Conservation (phyloP, 345 rosid genomes). For the Lumnitzera racemosa region DNA sequence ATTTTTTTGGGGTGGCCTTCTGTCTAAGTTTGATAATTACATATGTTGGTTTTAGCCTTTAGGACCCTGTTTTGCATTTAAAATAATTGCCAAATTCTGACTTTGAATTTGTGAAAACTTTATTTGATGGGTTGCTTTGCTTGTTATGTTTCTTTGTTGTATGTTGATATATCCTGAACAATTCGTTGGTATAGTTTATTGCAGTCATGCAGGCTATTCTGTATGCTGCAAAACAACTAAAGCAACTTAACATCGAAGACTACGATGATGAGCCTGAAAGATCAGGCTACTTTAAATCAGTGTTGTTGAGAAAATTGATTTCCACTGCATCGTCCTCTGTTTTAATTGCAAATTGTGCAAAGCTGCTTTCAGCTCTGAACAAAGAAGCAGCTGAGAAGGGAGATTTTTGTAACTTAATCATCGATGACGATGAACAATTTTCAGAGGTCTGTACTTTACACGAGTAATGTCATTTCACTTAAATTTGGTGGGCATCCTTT, state of each 20-base stretch:
- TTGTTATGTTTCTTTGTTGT: constrained; percentile 3
- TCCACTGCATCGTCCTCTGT: constrained; percentile 58
- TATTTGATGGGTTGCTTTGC: neutral
- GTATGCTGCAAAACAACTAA: constrained; percentile 68
- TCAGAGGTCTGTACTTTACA: constrained; percentile 44
- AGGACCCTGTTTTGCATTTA: too few relatives aligned
- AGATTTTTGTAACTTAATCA: constrained; percentile 51
- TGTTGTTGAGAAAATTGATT: constrained; percentile 56
- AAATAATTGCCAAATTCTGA: too few relatives aligned
- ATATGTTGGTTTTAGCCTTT: too few relatives aligned
- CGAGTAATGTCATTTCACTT: too few relatives aligned
- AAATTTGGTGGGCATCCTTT: too few relatives aligned
- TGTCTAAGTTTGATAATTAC: too few relatives aligned
- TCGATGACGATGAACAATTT: constrained; percentile 49
- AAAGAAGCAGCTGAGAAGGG: constrained; percentile 79
- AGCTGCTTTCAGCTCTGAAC: constrained; percentile 55
- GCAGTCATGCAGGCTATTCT: constrained; percentile 79
- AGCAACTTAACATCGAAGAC: constrained; percentile 44
- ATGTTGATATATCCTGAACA: constrained; percentile 21
- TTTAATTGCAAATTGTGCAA: constrained; percentile 57
- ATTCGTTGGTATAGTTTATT: constrained; percentile 58
- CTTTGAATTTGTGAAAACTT: too few relatives aligned
- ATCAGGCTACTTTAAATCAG: constrained; percentile 31
- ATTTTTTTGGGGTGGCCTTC: too few relatives aligned
- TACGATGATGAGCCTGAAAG: constrained; percentile 16